A percentile compares a stretch with the other conserved stretches of the same genome.
phyloP scores from a whole-genome alignment of 2,329 filamentous ascomycete species.

The Ambrosiella xylebori region DNA sequence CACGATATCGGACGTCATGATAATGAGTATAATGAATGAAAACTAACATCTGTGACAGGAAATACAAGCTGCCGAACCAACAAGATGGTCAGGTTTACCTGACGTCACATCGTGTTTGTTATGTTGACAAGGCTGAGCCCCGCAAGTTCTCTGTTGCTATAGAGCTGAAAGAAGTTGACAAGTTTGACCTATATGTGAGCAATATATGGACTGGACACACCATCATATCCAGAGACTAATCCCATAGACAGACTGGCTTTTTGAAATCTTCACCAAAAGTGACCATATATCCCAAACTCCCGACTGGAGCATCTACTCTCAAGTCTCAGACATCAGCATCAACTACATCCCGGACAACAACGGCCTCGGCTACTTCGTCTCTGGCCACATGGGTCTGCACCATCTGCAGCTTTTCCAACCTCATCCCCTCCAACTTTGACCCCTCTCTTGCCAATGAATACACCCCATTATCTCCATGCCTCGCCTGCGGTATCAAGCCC shows the following conservation, averaged over 20 bases:
- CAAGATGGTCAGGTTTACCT: constrained; percentile 94
- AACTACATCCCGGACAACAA: background rate
- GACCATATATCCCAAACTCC: constrained; percentile 67
- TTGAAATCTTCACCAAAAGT: constrained; percentile 90
- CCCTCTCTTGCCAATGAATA: constrained; percentile 61
- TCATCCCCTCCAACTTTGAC: constrained; percentile 85
- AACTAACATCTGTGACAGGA: constrained; percentile 34
- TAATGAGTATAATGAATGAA: constrained; percentile 1
- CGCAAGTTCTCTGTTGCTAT: constrained; percentile 70
- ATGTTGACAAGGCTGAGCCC: constrained; percentile 77
- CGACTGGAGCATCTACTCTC: constrained; percentile 36
- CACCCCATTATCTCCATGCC: constrained; percentile 68
- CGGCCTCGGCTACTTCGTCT: constrained; percentile 17
- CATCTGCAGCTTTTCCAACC: constrained; percentile 90
- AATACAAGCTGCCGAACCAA: constrained; percentile 84
- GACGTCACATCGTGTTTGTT: constrained; percentile 89
- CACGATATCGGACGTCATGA: background rate
- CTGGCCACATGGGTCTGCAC: constrained; percentile 85
- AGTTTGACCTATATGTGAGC: constrained; percentile 71
- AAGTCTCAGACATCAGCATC: constrained; percentile 2
- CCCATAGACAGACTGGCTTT: constrained; percentile 46
- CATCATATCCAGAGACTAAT: constrained; percentile 1
- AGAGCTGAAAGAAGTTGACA: constrained; percentile 79
- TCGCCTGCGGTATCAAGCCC: constrained; percentile 88
- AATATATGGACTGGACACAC: constrained; percentile 24